Percentiles rank a stretch among this genome's conserved stretches.
These are phyloP conservation scores for Colletotrichum sp. DNA, from an alignment of 2,329 filamentous ascomycete species.

Conservation along the genomic window DNA sequence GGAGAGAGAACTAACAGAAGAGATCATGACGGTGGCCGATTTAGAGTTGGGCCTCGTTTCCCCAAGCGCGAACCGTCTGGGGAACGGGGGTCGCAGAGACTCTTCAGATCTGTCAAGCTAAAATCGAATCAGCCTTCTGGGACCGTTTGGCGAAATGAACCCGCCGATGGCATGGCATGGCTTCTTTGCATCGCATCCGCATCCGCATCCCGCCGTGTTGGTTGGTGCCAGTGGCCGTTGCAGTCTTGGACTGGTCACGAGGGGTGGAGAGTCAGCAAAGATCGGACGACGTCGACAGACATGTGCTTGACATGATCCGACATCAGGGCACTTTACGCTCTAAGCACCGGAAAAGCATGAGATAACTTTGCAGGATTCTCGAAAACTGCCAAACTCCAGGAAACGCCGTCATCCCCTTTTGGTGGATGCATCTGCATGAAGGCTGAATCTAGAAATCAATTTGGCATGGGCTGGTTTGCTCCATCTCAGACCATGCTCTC, in stretches of 20 bases:
- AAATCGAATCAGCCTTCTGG: background rate
- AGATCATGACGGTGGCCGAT: background rate
- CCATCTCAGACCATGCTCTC: background rate
- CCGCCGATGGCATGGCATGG: background rate
- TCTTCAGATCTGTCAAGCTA: slow-evolving; percentile 4
- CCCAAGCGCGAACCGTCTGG: slow-evolving; percentile 12
- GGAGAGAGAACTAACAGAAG: background rate
- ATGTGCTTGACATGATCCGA: background rate
- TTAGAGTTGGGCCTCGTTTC: slow-evolving; percentile 8
- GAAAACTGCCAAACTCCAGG: background rate
- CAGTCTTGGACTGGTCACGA: slow-evolving; percentile 8
- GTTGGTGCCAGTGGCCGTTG: background rate
- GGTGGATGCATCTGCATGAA: background rate
- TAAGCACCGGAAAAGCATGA: background rate
- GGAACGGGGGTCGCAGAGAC: background rate
- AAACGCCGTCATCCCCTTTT: background rate
- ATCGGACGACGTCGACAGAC: slow-evolving; percentile 15
- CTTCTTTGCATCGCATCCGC: background rate
- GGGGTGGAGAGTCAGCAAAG: background rate
- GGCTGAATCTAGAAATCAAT: slow-evolving; percentile 1
- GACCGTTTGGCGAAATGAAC: background rate
- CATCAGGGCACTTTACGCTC: slow-evolving; percentile 1
- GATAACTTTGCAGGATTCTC: background rate
- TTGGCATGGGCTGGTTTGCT: background rate
- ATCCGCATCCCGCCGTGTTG: background rate